These are phyloP conservation scores for Coccomyxa sp. DNA, from an alignment of 139 green algal species.

Conservation along the genomic window DNA sequence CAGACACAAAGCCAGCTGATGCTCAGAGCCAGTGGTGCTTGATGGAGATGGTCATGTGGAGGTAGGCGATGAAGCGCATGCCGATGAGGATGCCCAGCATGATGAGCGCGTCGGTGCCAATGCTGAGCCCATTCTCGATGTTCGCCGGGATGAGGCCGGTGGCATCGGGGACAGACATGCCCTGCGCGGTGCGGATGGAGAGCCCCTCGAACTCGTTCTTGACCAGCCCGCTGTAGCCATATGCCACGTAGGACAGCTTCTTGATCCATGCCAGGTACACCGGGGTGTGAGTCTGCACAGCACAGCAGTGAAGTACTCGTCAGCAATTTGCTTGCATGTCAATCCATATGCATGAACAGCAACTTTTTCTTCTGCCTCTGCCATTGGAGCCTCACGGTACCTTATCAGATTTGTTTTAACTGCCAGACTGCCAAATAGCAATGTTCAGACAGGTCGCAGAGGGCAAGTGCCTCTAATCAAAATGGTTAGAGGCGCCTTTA, in stretches of 20 bases:
- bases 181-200: conserved; percentile 8
- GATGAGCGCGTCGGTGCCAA: conserved; percentile 28
- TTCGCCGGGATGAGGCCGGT: conserved; percentile 8
- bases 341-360: too few relatives aligned
- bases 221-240: conserved; percentile 20
- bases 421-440: too few relatives aligned
- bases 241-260: conserved; percentile 2
- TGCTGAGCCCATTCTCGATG: conserved; percentile 41
- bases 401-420: too few relatives aligned
- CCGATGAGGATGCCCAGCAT: conserved; percentile 40
- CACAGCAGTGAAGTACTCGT: too few relatives aligned
- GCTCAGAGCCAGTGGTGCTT: conserved; percentile 6
- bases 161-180: conserved; percentile 11
- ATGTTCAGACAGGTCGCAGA: too few relatives aligned
- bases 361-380: too few relatives aligned
- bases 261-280: conserved; percentile 16
- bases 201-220: conserved; percentile 37
- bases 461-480: too few relatives aligned
- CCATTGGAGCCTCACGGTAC: too few relatives aligned
- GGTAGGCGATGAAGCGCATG: conserved; percentile 10
- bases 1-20: not conserved
- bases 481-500: too few relatives aligned
- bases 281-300: conserved; percentile 4
- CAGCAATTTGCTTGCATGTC: too few relatives aligned
- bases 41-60: conserved; percentile 9